These are phyloP conservation scores for Ustilago sp. DNA, from an alignment of 1,284 basidiomycete species.

Conservation along the genomic window DNA sequence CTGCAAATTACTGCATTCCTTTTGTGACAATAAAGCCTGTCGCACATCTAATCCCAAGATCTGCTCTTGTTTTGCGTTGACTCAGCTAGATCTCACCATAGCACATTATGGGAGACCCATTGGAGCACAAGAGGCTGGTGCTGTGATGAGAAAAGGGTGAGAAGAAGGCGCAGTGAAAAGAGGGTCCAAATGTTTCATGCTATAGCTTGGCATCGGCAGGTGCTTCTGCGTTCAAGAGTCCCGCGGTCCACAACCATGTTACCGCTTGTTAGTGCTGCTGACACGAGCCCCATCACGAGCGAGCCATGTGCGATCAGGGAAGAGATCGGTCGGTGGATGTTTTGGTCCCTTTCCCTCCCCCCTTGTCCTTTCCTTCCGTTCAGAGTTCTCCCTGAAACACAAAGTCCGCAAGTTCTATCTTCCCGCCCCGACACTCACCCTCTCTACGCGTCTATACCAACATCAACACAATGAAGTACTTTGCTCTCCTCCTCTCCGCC, in stretches of 20 bases:
- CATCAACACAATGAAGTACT: slow-evolving; percentile 43
- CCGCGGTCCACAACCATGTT: not conserved
- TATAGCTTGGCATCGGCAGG: not conserved
- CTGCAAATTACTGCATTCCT: slow-evolving; percentile 1
- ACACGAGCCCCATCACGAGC: not conserved
- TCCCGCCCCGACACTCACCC: not conserved
- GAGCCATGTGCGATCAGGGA: not conserved
- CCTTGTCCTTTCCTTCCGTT: not conserved
- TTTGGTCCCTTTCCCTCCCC: not conserved
- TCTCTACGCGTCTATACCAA: not conserved
- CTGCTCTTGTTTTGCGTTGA: not conserved
- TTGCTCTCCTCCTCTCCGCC: slow-evolving; percentile 26
- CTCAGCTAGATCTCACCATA: not conserved
- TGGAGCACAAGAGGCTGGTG: not conserved
- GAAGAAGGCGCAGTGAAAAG: not conserved
- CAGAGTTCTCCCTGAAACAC: not conserved
- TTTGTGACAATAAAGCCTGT: not conserved
- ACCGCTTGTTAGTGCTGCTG: not conserved
- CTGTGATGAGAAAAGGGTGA: not conserved
- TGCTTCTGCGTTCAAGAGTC: not conserved
- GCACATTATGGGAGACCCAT: not conserved
- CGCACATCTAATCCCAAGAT: not conserved
- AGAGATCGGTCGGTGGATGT: slow-evolving; percentile 3
- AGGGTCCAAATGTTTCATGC: not conserved
- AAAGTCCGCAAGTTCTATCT: slow-evolving; percentile 3